phyloP scores from a whole-genome alignment of 2,329 filamentous ascomycete genomes.

The Fusarium bactridioides region DNA sequence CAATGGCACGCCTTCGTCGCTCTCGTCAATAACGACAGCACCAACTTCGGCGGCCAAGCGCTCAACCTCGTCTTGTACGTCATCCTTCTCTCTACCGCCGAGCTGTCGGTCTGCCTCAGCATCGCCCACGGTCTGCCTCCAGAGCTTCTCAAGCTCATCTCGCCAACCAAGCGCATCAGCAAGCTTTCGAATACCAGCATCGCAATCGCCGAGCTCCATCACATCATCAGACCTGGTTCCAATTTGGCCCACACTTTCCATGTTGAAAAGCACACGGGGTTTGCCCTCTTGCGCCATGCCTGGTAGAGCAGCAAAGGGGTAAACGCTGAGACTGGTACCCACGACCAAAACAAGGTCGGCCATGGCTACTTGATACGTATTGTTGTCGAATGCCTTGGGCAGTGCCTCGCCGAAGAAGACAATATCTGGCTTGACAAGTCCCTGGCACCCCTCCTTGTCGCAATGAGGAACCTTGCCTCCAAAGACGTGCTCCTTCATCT shows the following conservation, averaged over 20 bases:
- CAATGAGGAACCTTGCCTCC: slow-evolving; percentile 77
- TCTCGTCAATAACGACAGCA: slow-evolving; percentile 44
- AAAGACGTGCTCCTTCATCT: slow-evolving; percentile 76
- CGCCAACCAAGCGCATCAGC: slow-evolving; percentile 85
- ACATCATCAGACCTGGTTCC: slow-evolving; percentile 86
- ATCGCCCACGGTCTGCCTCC: slow-evolving; percentile 72
- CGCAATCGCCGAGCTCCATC: slow-evolving; percentile 81
- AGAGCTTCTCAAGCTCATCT: slow-evolving; percentile 80
- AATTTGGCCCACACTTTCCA: slow-evolving; percentile 81
- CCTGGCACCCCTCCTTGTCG: slow-evolving; percentile 66
- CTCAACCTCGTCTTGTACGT: slow-evolving; percentile 56
- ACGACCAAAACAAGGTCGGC: slow-evolving; percentile 86
- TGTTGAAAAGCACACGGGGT: slow-evolving; percentile 87
- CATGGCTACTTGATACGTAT: slow-evolving; percentile 57
- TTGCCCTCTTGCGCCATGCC: slow-evolving; percentile 65
- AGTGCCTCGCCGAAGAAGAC: slow-evolving; percentile 89
- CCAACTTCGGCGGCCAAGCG: slow-evolving; percentile 50
- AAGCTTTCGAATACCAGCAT: slow-evolving; percentile 79
- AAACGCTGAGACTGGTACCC: slow-evolving; percentile 87
- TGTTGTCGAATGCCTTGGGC: slow-evolving; percentile 48
- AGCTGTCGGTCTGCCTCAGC: slow-evolving; percentile 62
- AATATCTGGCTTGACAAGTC: slow-evolving; percentile 91
- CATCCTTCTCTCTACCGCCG: slow-evolving; percentile 44
- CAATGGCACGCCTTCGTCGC: not conserved
- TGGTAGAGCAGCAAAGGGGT: slow-evolving; percentile 87